These are phyloP conservation scores for Aureoboletus auriporus DNA, from an alignment of 768 basidiomycete species.

Conservation along the genomic window DNA sequence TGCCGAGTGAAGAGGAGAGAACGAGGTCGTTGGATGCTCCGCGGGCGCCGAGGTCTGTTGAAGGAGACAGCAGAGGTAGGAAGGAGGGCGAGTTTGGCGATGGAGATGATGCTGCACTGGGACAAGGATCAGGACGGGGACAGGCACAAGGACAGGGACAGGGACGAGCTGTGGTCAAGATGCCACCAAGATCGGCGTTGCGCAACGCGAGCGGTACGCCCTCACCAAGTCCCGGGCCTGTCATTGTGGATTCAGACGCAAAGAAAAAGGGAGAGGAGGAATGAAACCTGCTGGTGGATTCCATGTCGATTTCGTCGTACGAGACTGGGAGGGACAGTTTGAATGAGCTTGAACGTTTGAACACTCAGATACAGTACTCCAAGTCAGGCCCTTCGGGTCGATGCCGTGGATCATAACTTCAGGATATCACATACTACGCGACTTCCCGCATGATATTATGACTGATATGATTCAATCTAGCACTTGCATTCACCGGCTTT, in stretches of 20 bases:
- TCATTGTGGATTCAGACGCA: neutral
- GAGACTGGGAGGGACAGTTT: constrained; percentile 61
- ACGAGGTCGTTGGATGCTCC: constrained; percentile 22
- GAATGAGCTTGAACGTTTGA: too few relatives aligned
- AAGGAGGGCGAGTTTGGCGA: neutral
- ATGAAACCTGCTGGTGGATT: constrained; percentile 9
- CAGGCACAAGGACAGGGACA: neutral
- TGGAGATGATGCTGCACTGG: neutral
- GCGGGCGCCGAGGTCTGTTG: constrained; percentile 16
- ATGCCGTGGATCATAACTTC: too few relatives aligned
- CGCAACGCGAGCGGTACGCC: constrained; percentile 49
- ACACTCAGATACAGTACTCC: too few relatives aligned
- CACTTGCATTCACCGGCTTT: too few relatives aligned
- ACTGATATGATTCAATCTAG: too few relatives aligned
- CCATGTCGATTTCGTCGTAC: constrained; percentile 50
- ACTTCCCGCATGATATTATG: too few relatives aligned
- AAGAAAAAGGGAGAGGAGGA: neutral
- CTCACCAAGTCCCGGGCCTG: constrained; percentile 34
- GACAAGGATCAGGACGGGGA: neutral
- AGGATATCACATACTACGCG: too few relatives aligned
- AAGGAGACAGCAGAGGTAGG: neutral
- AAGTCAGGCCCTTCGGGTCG: too few relatives aligned
- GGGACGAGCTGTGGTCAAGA: constrained; percentile 28
- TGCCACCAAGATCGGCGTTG: constrained; percentile 62
- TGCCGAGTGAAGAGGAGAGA: constrained; percentile 7